Percentiles rank a stretch among this genome's conserved stretches.
Evolutionary conservation across 2,329 filamentous ascomycete species (phyloP).

Genomic region (Talaromyces pinophilus): DNA sequence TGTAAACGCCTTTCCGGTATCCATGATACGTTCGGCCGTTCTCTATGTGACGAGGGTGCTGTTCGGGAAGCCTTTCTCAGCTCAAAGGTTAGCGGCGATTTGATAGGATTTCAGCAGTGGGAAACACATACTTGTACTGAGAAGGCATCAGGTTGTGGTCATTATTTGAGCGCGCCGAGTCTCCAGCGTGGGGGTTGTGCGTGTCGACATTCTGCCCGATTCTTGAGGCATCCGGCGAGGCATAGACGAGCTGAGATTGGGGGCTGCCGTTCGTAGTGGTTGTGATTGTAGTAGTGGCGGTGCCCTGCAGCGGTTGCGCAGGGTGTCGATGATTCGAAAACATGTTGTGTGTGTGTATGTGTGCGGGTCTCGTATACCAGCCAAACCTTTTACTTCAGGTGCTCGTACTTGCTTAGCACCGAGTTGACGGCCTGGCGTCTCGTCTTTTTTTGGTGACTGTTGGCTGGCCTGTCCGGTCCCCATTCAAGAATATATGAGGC

Average conservation of each 20-base stretch:
- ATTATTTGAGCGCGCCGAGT: conserved; percentile 2
- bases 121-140: conserved; percentile 21
- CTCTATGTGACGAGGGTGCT: conserved; percentile 56
- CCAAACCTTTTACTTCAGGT: neutral
- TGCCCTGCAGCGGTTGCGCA: conserved; percentile 5
- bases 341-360: conserved; percentile 17
- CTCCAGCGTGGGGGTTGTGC: conserved; percentile 1
- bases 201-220: conserved; percentile 16
- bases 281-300: conserved; percentile 8
- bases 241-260: conserved; percentile 17
- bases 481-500: conserved; percentile 1
- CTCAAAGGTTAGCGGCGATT: conserved; percentile 4
- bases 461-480: neutral
- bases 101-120: neutral
- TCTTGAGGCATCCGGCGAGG: conserved; percentile 15
- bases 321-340: conserved; percentile 21
- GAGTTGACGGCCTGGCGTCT: neutral
- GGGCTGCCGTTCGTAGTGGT: conserved; percentile 16
- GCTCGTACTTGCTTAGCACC: conserved; percentile 1
- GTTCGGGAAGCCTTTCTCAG: conserved; percentile 35
- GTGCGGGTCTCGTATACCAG: neutral
- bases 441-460: neutral
- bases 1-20: conserved; percentile 68
- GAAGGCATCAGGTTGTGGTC: conserved; percentile 12
- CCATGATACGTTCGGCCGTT: conserved; percentile 71